A percentile compares a stretch with the other conserved stretches of the same genome.
Evolutionary conservation across 176 grass and related monocot genomes (phyloP).

Genomic region (Triticum urartu): DNA sequence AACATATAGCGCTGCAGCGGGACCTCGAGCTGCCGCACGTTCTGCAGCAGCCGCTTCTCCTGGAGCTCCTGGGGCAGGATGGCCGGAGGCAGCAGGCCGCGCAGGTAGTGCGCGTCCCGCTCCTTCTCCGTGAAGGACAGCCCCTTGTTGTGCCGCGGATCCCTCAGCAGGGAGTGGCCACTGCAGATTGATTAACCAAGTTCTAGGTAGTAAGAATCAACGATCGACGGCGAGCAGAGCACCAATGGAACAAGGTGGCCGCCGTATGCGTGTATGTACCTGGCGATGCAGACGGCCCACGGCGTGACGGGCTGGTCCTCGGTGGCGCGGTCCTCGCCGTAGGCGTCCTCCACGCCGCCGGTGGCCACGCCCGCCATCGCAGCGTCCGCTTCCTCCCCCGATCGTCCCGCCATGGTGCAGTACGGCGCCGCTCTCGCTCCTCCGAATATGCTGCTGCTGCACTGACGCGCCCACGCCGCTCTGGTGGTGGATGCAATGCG

Average conservation of each 20-base stretch:
- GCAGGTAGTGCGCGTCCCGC: conserved; percentile 72
- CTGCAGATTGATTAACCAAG: conserved; percentile 18
- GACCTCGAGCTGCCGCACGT: conserved; percentile 61
- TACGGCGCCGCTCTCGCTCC: conserved; percentile 17
- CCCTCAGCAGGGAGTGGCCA: conserved; percentile 62
- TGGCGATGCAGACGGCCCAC: conserved; percentile 68
- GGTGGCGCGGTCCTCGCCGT: conserved; percentile 53
- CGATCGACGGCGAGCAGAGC: no score
- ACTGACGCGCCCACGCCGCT: not conserved
- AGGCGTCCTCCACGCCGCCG: conserved; percentile 52
- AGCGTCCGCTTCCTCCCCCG: conserved; percentile 10
- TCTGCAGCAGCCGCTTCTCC: conserved; percentile 92
- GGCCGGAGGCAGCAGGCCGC: conserved; percentile 59
- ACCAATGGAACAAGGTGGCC: not conserved
- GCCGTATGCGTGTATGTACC: not conserved
- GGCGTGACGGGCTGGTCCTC: conserved; percentile 61
- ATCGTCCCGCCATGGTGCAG: conserved; percentile 36
- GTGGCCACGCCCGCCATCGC: conserved; percentile 20
- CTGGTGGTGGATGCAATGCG: not conserved
- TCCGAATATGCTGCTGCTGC: not conserved
- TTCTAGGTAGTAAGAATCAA: not conserved
- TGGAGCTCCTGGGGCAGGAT: conserved; percentile 57
- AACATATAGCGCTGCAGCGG: conserved; percentile 79
- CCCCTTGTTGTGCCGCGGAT: conserved; percentile 82
- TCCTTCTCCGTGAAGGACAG: conserved; percentile 69